These are phyloP conservation scores for Chrysopogon serrulatus DNA, from an alignment of 176 grass and related monocot species.

Conservation along the genomic window DNA sequence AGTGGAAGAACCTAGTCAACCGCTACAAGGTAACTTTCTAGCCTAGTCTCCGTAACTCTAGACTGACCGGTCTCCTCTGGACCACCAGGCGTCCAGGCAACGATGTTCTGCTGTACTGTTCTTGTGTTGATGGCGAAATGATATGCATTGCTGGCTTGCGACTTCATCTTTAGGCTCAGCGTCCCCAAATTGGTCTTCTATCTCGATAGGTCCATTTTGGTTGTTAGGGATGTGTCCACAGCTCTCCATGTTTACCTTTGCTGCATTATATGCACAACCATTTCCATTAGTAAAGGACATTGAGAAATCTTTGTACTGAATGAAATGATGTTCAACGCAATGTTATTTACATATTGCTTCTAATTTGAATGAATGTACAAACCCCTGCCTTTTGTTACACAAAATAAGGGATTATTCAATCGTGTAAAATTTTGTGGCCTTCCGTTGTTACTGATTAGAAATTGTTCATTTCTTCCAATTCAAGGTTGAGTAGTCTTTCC, in stretches of 20 bases:
- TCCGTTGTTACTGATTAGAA: background rate
- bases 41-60: background rate
- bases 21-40: constrained; percentile 64
- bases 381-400: background rate
- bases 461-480: constrained; percentile 6
- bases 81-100: background rate
- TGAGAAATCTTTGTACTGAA: background rate
- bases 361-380: background rate
- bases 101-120: background rate
- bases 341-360: background rate
- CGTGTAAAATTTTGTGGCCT: background rate
- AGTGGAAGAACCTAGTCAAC: constrained; percentile 98
- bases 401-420: background rate
- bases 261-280: background rate
- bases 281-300: background rate
- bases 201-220: background rate
- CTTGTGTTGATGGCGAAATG: background rate
- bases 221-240: background rate
- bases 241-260: background rate
- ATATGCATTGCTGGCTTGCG: background rate
- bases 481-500: background rate
- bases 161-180: constrained; percentile 6
- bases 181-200: background rate
- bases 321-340: background rate
- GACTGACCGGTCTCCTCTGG: background rate